Conservation (phyloP, 257 asterid species). For the Solanum ahanhuiri region DNA sequence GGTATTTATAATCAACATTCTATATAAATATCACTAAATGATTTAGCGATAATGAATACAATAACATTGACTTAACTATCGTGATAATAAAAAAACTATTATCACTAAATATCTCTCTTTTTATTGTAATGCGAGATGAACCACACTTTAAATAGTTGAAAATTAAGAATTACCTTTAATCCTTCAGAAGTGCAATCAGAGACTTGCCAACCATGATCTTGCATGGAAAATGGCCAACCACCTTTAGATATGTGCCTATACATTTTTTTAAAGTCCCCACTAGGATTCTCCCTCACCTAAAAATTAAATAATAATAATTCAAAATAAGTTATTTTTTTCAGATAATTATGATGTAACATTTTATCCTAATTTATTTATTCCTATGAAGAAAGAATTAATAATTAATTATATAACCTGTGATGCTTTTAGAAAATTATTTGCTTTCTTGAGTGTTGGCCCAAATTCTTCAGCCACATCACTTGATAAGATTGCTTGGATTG, state of each 20-base stretch:
- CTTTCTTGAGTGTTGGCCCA: slow-evolving; percentile 29
- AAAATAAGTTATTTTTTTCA: not conserved
- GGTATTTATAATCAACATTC: not conserved
- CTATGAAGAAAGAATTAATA: not conserved
- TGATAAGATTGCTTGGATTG: slow-evolving; percentile 42
- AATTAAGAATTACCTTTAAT: slow-evolving; percentile 20
- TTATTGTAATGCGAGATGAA: not conserved
- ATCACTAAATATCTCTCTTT: too few relatives aligned
- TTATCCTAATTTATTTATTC: not conserved
- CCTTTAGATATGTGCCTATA: slow-evolving; percentile 49
- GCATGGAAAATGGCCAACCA: slow-evolving; percentile 42
- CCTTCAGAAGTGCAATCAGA: slow-evolving; percentile 56
- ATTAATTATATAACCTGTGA: slow-evolving; percentile 36
- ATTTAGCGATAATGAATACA: too few relatives aligned
- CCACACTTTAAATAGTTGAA: not conserved
- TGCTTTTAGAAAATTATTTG: slow-evolving; percentile 37
- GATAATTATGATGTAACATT: not conserved
- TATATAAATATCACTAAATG: too few relatives aligned
- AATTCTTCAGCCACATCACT: slow-evolving; percentile 28
- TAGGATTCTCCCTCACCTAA: slow-evolving; percentile 37
- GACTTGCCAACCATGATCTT: slow-evolving; percentile 59
- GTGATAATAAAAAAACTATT: too few relatives aligned
- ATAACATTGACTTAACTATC: too few relatives aligned
- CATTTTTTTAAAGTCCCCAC: slow-evolving; percentile 27
- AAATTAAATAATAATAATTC: not conserved